Percentiles rank a stretch among this genome's conserved stretches.
Conservation (phyloP, 148 eudicot species). For the Agrostemma githago region DNA sequence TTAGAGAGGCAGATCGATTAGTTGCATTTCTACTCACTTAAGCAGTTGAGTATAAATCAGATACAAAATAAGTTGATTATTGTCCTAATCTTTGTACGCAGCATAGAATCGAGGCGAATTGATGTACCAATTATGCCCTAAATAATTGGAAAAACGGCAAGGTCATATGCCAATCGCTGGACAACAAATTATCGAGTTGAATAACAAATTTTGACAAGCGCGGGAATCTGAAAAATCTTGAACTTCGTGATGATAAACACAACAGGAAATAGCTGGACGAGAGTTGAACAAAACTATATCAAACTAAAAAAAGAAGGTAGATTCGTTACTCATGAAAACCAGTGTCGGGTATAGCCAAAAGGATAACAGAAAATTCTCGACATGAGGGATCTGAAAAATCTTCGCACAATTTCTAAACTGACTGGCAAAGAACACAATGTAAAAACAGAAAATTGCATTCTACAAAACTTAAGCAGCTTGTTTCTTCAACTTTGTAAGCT, state of each 20-base stretch:
- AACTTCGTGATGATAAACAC: too few species aligned
- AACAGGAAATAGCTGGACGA: too few species aligned
- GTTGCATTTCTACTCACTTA: neutral
- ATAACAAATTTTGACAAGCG: too few species aligned
- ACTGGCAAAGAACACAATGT: neutral
- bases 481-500: constrained; percentile 61
- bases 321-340: neutral
- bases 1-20: neutral
- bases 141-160: too few species aligned
- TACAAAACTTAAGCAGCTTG: constrained; percentile 30
- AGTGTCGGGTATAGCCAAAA: neutral
- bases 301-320: neutral
- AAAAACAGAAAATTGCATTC: constrained; percentile 4
- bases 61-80: too few species aligned
- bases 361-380: neutral
- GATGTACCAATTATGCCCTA: neutral
- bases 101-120: too few species aligned
- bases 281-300: too few species aligned
- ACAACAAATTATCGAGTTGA: too few species aligned
- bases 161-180: too few species aligned
- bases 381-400: neutral
- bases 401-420: neutral
- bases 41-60: neutral
- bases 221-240: neutral
- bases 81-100: neutral